These are phyloP conservation scores for Boechera retrofracta DNA, from an alignment of 345 rosid species.

Conservation along the genomic window DNA sequence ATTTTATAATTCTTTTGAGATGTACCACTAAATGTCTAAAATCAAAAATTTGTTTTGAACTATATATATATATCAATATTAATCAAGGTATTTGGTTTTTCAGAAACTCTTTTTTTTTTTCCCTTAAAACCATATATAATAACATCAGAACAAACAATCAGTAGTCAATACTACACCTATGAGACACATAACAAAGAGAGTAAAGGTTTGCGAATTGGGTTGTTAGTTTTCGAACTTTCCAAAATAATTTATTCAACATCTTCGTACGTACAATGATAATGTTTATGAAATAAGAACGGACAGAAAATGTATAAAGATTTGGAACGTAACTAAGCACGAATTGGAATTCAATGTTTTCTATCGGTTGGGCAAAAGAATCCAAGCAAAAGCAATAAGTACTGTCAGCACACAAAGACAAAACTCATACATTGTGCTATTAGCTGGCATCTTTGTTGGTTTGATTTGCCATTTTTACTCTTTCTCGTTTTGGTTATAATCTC, in stretches of 20 bases:
- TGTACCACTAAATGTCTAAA: too few species aligned
- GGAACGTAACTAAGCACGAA: neutral
- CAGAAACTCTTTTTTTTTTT: too few species aligned
- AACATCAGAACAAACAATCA: too few species aligned
- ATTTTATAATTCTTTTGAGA: too few species aligned
- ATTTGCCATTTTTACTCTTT: conserved; percentile 1
- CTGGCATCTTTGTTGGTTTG: conserved; percentile 29
- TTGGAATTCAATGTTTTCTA: neutral
- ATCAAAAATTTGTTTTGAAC: too few species aligned
- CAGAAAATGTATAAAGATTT: neutral
- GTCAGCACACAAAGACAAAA: conserved; percentile 27
- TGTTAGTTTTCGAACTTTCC: neutral
- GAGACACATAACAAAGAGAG: neutral
- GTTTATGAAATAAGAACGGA: neutral
- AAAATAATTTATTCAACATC: neutral
- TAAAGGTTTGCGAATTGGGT: neutral
- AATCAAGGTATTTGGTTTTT: too few species aligned
- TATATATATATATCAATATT: too few species aligned
- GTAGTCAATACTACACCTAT: neutral
- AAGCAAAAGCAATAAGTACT: neutral
- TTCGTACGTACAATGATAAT: conserved; percentile 1
- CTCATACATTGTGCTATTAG: conserved; percentile 4
- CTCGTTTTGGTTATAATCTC: neutral
- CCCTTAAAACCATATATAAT: too few species aligned
- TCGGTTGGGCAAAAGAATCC: conserved; percentile 17